Evolutionary conservation across 768 basidiomycete species (phyloP).

Genomic region (Agrocybe pediades): DNA sequence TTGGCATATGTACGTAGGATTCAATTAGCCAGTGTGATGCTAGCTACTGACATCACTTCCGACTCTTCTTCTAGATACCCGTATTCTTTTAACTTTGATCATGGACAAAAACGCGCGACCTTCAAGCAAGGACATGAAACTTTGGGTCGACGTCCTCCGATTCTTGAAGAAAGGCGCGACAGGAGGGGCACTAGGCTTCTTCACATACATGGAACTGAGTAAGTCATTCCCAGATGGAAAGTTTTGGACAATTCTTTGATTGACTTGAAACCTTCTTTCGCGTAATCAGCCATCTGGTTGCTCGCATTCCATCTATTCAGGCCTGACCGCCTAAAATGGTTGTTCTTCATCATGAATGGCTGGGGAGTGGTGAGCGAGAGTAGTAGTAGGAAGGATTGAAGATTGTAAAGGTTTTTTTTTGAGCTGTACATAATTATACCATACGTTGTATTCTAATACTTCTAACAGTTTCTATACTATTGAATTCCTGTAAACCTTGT

Average conservation of each 20-base stretch:
- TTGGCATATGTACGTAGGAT: conserved; percentile 48
- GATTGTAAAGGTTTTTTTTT: too few relatives aligned
- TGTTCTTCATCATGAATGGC: conserved; percentile 50
- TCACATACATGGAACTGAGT: conserved; percentile 60
- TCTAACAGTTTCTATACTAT: too few relatives aligned
- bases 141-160: conserved; percentile 55
- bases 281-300: conserved; percentile 6
- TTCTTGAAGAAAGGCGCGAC: conserved; percentile 52
- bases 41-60: background rate
- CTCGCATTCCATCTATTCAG: conserved; percentile 44
- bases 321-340: conserved; percentile 44
- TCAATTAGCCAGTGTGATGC: background rate
- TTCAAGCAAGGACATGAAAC: conserved; percentile 49
- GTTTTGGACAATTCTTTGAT: background rate
- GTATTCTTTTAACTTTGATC: conserved; percentile 49
- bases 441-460: too few relatives aligned
- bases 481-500: too few relatives aligned
- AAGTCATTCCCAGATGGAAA: too few relatives aligned
- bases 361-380: conserved; percentile 38
- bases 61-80: conserved; percentile 35
- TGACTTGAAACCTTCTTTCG: conserved; percentile 36
- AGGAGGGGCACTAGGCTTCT: conserved; percentile 52
- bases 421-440: too few relatives aligned
- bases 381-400: background rate
- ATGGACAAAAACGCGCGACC: conserved; percentile 48